These are phyloP conservation scores for Pleurotus giganteus DNA, from an alignment of 768 basidiomycete genomes.

Conservation along the genomic window DNA sequence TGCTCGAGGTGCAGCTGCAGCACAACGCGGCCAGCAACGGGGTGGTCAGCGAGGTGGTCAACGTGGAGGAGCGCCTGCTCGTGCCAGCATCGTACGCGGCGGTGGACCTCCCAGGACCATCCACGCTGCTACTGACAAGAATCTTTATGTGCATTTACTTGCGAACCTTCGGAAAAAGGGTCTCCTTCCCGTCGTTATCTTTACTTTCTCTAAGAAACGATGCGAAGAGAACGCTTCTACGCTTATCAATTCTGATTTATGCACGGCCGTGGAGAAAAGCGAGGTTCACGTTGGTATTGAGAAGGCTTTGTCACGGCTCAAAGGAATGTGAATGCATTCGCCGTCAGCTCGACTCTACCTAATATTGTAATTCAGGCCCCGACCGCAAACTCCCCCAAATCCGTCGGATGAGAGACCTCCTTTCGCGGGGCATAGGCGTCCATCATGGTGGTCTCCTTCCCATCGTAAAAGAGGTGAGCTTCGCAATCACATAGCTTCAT, in stretches of 20 bases:
- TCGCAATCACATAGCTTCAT: neutral
- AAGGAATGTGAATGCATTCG: slow-evolving; percentile 52
- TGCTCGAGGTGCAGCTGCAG: slow-evolving; percentile 64
- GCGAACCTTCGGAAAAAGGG: slow-evolving; percentile 81
- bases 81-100: slow-evolving; percentile 47
- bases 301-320: slow-evolving; percentile 85
- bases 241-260: slow-evolving; percentile 84
- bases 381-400: slow-evolving; percentile 96
- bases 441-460: slow-evolving; percentile 97
- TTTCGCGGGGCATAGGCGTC: slow-evolving; percentile 92
- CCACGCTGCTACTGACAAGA: slow-evolving; percentile 77
- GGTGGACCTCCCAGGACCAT: slow-evolving; percentile 47
- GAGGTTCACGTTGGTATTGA: slow-evolving; percentile 95
- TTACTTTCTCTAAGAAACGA: slow-evolving; percentile 94
- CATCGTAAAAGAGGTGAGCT: slow-evolving; percentile 88
- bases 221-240: slow-evolving; percentile 97
- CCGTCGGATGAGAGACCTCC: slow-evolving; percentile 80
- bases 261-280: slow-evolving; percentile 89
- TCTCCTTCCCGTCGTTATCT: slow-evolving; percentile 91
- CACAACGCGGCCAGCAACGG: slow-evolving; percentile 57
- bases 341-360: slow-evolving; percentile 10
- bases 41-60: slow-evolving; percentile 38
- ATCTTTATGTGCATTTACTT: slow-evolving; percentile 91
- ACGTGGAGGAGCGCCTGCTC: slow-evolving; percentile 30
- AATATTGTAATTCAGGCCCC: slow-evolving; percentile 50